Evolutionary conservation across 768 basidiomycete genomes (phyloP).

Genomic region (Kwoniella heveanensis): DNA sequence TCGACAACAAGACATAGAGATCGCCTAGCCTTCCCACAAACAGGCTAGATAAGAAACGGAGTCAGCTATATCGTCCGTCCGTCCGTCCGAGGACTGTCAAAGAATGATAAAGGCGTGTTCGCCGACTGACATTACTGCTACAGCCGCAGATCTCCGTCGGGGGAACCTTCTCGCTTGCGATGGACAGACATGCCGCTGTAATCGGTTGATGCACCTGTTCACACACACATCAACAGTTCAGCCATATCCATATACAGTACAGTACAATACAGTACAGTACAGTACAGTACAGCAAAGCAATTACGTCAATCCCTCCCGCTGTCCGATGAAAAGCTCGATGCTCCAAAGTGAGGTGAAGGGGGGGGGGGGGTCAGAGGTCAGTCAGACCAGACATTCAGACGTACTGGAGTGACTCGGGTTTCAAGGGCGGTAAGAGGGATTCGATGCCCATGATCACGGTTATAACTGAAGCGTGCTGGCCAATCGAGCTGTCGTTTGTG

Average conservation of each 20-base stretch:
- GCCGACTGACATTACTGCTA: conserved; percentile 32
- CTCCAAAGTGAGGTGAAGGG: too few relatives aligned
- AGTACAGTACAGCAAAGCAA: too few relatives aligned
- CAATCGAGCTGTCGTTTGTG: too few relatives aligned
- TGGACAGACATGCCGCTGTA: conserved; percentile 20
- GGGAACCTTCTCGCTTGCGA: conserved; percentile 16
- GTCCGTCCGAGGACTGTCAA: too few relatives aligned
- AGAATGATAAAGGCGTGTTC: too few relatives aligned
- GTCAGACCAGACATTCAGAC: too few relatives aligned
- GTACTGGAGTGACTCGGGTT: conserved; percentile 44
- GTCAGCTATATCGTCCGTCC: too few relatives aligned
- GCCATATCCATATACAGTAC: neutral
- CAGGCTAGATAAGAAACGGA: conserved; percentile 57
- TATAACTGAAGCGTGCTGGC: neutral
- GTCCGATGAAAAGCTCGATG: too few relatives aligned
- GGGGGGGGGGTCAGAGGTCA: too few relatives aligned
- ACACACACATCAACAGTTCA: too few relatives aligned
- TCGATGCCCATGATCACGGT: conserved; percentile 20
- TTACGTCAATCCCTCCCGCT: too few relatives aligned
- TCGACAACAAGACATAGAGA: conserved; percentile 71
- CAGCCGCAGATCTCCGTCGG: conserved; percentile 28
- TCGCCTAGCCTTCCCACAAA: conserved; percentile 84
- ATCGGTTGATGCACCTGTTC: conserved; percentile 34
- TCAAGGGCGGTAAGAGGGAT: conserved; percentile 40
- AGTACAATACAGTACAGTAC: too few relatives aligned